Evolutionary conservation across 495 filamentous ascomycete species (phyloP).

Genomic region (Talaromyces borbonicus): DNA sequence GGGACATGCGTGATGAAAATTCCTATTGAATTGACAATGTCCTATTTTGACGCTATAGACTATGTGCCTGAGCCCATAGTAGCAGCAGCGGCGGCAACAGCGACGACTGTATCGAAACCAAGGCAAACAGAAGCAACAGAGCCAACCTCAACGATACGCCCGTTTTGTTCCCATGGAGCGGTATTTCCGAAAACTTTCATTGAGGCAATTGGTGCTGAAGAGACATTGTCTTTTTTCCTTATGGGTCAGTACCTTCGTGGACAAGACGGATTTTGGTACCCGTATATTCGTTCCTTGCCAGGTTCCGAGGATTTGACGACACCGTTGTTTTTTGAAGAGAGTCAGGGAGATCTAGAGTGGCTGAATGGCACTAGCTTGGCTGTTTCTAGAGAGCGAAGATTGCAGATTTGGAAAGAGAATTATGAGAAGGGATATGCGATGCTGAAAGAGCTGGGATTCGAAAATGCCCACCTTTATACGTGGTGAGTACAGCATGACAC

Average conservation of each 20-base stretch:
- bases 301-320: constrained; percentile 42
- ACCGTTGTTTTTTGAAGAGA: constrained; percentile 45
- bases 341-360: constrained; percentile 46
- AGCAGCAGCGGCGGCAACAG: neutral
- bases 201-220: constrained; percentile 25
- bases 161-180: constrained; percentile 28
- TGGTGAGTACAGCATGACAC: constrained; percentile 39
- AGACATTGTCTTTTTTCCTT: constrained; percentile 43
- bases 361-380: constrained; percentile 51
- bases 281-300: constrained; percentile 52
- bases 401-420: constrained; percentile 37
- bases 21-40: constrained; percentile 38
- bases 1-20: constrained; percentile 34
- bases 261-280: constrained; percentile 47
- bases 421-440: constrained; percentile 31
- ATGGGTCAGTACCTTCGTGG: constrained; percentile 44
- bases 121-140: neutral
- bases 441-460: constrained; percentile 27
- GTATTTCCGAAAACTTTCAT: constrained; percentile 26
- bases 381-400: constrained; percentile 33
- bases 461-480: constrained; percentile 25
- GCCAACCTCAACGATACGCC: constrained; percentile 6
- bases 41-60: constrained; percentile 42
- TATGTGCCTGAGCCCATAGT: constrained; percentile 12
- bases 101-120: constrained; percentile 1